These are phyloP conservation scores for Aspergillus texensis DNA, from an alignment of 2,329 filamentous ascomycete species.

Conservation along the genomic window DNA sequence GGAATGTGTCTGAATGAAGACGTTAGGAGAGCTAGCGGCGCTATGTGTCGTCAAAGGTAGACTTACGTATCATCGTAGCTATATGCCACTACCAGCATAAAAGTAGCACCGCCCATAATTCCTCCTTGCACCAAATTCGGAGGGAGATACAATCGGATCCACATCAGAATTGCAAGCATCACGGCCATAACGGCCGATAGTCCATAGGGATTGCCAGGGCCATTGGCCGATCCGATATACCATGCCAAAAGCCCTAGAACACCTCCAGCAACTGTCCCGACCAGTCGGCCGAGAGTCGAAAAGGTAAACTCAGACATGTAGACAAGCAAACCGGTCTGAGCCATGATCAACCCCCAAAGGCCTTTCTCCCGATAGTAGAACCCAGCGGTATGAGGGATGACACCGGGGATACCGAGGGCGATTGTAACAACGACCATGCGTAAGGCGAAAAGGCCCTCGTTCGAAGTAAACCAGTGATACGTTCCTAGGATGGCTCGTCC, in stretches of 20 bases:
- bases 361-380: slow-evolving; percentile 58
- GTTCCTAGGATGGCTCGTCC: slow-evolving; percentile 32
- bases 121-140: slow-evolving; percentile 34
- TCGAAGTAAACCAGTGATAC: slow-evolving; percentile 46
- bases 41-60: background rate
- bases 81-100: slow-evolving; percentile 50
- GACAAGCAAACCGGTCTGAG: slow-evolving; percentile 51
- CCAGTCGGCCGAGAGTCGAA: slow-evolving; percentile 44
- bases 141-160: slow-evolving; percentile 37
- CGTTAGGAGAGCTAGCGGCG: background rate
- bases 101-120: slow-evolving; percentile 49
- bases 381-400: slow-evolving; percentile 47
- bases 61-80: slow-evolving; percentile 51
- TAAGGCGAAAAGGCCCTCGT: slow-evolving; percentile 50
- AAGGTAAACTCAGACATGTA: slow-evolving; percentile 57
- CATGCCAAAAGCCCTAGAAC: slow-evolving; percentile 51
- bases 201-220: slow-evolving; percentile 54
- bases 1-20: slow-evolving; percentile 38
- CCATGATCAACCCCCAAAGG: slow-evolving; percentile 57
- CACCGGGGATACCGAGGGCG: slow-evolving; percentile 46
- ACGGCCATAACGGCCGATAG: slow-evolving; percentile 47
- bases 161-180: slow-evolving; percentile 36
- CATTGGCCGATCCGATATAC: slow-evolving; percentile 56
- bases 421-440: slow-evolving; percentile 54
- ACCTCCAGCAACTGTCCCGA: slow-evolving; percentile 54